Base-by-base conservation (phyloP, 202 grass and related monocot genomes). In the Brachypodium distachyon region DNA sequence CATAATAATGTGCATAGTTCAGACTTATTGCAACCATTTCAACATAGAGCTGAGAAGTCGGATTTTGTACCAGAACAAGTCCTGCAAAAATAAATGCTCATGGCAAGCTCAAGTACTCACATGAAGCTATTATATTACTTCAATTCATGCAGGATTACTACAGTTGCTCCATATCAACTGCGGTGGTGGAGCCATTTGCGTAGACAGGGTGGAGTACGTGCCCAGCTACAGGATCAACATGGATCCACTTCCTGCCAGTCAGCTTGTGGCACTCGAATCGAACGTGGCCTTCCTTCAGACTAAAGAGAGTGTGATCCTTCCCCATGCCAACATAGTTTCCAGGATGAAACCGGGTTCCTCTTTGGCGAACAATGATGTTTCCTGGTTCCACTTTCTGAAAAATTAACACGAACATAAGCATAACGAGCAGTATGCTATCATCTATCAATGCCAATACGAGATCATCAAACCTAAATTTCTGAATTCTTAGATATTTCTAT, bases 381-480 rank as follows among this genome's bases (percentile, higher is more conserved):
- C 94, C 86, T 58, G 91, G 91, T 80, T 92, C 84, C 63, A 97
- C 94, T 77, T 92, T 97, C 94, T 97, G 82, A 50, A 83, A 46
- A 72, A 49, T 26, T 26, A 77, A 80, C 5, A 41, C 4, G 34
- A 37, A 11, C 26, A 12, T 39, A 69, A 19, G 12, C 17, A 3
- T 42, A 31, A 64, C 9, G 53, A 74, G 66, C 0, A 22, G 38
- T 43, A 38, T 39, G 9, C 31, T 32, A 49, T 29, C n/a, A 27
- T 34, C 6, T n/a, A 62, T 3, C 31, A n/a, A 31, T 55, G n/a
- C n/a, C n/a, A n/a, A 31, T 6, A 17, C 9, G 22, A 0, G 5
- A 68, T 18, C 32, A 50, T 51, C 13, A 36, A 12, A 44, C 60
- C 7, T 6, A 7, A 17, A 34, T 17, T 4, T 67, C 22, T 10